Conservation (phyloP, 1,139 yeast genomes). For the Taphrina flavorubra region DNA sequence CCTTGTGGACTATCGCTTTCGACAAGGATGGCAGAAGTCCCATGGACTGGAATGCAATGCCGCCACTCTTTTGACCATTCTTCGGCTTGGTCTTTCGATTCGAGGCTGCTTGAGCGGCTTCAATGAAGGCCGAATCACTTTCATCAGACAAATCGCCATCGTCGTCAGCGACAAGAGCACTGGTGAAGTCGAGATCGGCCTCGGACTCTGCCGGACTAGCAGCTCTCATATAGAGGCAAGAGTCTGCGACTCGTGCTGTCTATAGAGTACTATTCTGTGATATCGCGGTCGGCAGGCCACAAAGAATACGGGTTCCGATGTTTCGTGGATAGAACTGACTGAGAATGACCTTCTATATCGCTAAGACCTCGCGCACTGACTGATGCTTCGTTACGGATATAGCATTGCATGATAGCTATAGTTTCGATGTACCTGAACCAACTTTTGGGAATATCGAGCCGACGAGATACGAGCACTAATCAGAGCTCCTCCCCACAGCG, state of each 20-base stretch:
- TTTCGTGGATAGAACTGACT: no score
- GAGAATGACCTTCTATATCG: no score
- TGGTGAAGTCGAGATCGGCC: slow-evolving; percentile 34
- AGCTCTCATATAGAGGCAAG: slow-evolving; percentile 12
- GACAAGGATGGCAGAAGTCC: slow-evolving; percentile 79
- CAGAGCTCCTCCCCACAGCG: not conserved
- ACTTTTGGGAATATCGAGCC: not conserved
- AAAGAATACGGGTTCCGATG: no score
- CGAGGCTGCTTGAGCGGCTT: slow-evolving; percentile 26
- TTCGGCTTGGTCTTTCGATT: slow-evolving; percentile 27
- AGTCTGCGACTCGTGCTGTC: no score
- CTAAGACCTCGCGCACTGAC: no score
- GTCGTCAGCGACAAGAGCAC: slow-evolving; percentile 21
- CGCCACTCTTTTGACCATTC: slow-evolving; percentile 35
- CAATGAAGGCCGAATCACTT: slow-evolving; percentile 42
- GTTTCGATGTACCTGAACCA: not conserved
- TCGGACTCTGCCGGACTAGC: slow-evolving; percentile 36
- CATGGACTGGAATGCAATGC: slow-evolving; percentile 52
- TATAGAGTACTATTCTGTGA: no score
- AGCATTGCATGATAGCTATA: no score
- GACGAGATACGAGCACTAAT: not conserved
- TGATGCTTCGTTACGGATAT: no score
- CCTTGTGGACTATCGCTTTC: slow-evolving; percentile 76
- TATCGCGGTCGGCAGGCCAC: no score
- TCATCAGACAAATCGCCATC: slow-evolving; percentile 36